Evolutionary conservation across 148 eudicot genomes (phyloP).

Genomic region (Persicaria maculosa): DNA sequence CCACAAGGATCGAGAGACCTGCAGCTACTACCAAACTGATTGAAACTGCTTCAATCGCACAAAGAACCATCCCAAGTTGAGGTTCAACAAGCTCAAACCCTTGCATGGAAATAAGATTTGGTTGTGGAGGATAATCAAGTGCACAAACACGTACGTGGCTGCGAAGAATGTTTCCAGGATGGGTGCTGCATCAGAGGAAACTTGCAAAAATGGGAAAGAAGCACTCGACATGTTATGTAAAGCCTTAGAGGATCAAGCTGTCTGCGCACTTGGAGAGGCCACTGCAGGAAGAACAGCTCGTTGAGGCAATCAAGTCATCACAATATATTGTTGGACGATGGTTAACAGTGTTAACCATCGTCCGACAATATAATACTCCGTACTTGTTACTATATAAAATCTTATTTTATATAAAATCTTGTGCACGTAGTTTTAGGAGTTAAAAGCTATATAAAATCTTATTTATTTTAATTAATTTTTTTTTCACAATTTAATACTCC

Average conservation of each 20-base stretch:
- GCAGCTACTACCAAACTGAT: background rate
- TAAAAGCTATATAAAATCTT: too few relatives aligned
- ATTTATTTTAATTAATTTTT: too few relatives aligned
- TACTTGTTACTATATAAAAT: too few relatives aligned
- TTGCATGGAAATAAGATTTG: conserved; percentile 40
- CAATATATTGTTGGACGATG: background rate
- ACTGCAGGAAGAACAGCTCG: conserved; percentile 30
- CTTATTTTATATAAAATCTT: too few relatives aligned
- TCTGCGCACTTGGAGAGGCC: conserved; percentile 47
- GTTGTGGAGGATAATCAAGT: conserved; percentile 38
- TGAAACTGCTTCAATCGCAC: background rate
- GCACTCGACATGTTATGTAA: too few relatives aligned
- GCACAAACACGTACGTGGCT: conserved; percentile 23
- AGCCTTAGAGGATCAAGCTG: too few relatives aligned
- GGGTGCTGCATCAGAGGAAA: conserved; percentile 33
- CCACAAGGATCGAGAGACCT: background rate
- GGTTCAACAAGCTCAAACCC: conserved; percentile 5
- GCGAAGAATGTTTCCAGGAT: conserved; percentile 14
- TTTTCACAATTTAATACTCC: too few relatives aligned
- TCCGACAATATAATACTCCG: too few relatives aligned
- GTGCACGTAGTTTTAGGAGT: too few relatives aligned
- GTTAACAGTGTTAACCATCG: too few relatives aligned
- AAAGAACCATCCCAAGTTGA: too few relatives aligned
- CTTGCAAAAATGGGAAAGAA: conserved; percentile 16
- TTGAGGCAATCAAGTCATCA: conserved; percentile 22